Evolutionary conservation across 2,329 filamentous ascomycete species (phyloP).

Genomic region (Lecanicillium sp.): DNA sequence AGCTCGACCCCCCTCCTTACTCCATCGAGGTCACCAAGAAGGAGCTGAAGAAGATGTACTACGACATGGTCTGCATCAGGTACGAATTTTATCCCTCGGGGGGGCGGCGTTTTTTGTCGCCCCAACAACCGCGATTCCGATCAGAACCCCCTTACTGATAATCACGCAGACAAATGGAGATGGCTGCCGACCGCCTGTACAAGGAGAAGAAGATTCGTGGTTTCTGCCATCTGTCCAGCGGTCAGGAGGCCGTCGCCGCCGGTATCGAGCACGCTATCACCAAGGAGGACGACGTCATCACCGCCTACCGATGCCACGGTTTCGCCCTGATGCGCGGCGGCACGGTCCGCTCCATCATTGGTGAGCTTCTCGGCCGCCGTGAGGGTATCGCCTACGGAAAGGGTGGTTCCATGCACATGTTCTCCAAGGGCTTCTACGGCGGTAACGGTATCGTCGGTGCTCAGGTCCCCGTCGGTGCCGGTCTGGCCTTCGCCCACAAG

Average conservation of each 20-base stretch:
- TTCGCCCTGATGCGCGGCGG: conserved; percentile 96
- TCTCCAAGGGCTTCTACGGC: conserved; percentile 93
- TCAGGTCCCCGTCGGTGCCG: conserved; percentile 94
- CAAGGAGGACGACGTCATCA: conserved; percentile 90
- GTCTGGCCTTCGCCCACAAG: conserved; percentile 93
- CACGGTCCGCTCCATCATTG: conserved; percentile 85
- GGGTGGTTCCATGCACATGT: conserved; percentile 99
- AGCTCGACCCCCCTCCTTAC: conserved; percentile 93
- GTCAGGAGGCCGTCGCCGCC: conserved; percentile 93
- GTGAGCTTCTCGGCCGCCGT: conserved; percentile 87
- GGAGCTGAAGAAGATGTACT: conserved; percentile 98
- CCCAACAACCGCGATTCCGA: not conserved
- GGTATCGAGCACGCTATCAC: conserved; percentile 95
- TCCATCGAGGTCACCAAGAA: conserved; percentile 91
- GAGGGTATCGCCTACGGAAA: conserved; percentile 98
- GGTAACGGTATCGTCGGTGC: conserved; percentile 99
- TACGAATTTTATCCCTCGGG: conserved; percentile 50
- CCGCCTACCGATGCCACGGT: conserved; percentile 97
- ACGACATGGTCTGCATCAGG: conserved; percentile 92
- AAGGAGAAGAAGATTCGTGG: conserved; percentile 99
- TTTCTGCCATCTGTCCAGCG: conserved; percentile 98
- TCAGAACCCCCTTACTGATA: conserved; percentile 20
- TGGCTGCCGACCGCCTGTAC: conserved; percentile 97
- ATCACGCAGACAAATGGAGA: conserved; percentile 84
- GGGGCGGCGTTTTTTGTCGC: no score